Evolutionary conservation across 495 filamentous ascomycete genomes (phyloP).

Genomic region (Pseudomonodictys pantanalensis): DNA sequence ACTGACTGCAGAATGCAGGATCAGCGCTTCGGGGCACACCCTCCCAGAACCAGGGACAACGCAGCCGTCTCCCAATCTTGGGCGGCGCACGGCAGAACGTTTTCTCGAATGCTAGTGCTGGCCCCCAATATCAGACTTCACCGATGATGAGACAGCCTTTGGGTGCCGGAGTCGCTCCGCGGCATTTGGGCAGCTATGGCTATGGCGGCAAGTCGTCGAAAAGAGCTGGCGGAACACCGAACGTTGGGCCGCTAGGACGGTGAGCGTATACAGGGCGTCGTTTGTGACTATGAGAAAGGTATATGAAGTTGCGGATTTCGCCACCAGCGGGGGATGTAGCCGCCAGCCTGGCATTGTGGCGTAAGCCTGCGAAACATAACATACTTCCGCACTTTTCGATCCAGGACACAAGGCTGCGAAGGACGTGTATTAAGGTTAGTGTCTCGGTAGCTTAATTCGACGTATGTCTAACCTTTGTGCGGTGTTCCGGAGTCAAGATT

Average conservation of each 20-base stretch:
- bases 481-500: too few relatives aligned
- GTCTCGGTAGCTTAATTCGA: too few relatives aligned
- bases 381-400: too few relatives aligned
- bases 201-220: constrained; percentile 7
- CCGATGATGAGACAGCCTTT: constrained; percentile 19
- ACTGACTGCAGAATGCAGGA: constrained; percentile 1
- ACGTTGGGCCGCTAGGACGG: constrained; percentile 1
- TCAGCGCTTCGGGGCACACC: constrained; percentile 9
- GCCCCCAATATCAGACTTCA: constrained; percentile 23
- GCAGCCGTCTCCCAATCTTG: constrained; percentile 21
- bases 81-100: constrained; percentile 14
- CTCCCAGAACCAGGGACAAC: constrained; percentile 7
- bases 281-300: too few relatives aligned
- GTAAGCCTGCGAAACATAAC: too few relatives aligned
- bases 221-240: background rate
- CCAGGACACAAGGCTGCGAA: too few relatives aligned
- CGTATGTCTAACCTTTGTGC: too few relatives aligned
- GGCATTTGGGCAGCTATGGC: constrained; percentile 17
- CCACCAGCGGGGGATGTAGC: too few relatives aligned
- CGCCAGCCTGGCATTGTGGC: too few relatives aligned
- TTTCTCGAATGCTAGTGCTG: constrained; percentile 1
- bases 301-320: too few relatives aligned
- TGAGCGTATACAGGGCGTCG: too few relatives aligned
- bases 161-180: background rate
- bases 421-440: too few relatives aligned